Evolutionary conservation across 805 yeast species (phyloP).

Genomic region (Yamadazyma sp.): DNA sequence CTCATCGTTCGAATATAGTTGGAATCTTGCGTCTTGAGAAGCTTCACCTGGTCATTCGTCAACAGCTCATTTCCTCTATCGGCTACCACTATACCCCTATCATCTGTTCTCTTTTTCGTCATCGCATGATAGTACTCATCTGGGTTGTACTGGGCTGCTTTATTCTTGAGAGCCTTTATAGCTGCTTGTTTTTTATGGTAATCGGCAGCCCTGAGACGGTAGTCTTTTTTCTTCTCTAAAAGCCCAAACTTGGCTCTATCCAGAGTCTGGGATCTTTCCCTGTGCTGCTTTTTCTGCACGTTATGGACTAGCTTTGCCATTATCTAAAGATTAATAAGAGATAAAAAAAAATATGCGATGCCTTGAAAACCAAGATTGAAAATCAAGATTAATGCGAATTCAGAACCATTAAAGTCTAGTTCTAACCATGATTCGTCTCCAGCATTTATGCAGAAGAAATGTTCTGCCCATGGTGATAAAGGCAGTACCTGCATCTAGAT

Average conservation of each 20-base stretch:
- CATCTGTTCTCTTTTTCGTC: conserved; percentile 69
- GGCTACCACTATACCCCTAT: conserved; percentile 62
- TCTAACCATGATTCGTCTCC: neutral
- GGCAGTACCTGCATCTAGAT: too few species aligned
- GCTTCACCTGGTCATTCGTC: conserved; percentile 71
- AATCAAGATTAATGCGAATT: too few species aligned
- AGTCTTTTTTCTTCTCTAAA: conserved; percentile 78
- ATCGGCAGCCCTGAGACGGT: conserved; percentile 52
- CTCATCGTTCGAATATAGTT: conserved; percentile 80
- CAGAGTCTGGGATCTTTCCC: conserved; percentile 86
- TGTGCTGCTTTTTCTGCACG: conserved; percentile 93
- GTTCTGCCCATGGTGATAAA: too few species aligned
- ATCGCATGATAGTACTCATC: conserved; percentile 97
- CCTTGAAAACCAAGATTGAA: too few species aligned
- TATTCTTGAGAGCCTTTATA: conserved; percentile 67
- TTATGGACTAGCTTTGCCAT: conserved; percentile 86
- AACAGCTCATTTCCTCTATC: conserved; percentile 65
- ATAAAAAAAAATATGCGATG: conserved; percentile 2
- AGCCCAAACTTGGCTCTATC: conserved; percentile 77
- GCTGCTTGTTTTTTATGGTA: conserved; percentile 60
- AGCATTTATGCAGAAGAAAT: too few species aligned
- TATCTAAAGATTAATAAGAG: too few species aligned
- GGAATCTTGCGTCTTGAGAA: conserved; percentile 87
- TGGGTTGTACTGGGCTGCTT: conserved; percentile 75
- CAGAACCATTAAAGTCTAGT: too few species aligned